A percentile compares a stretch with the other conserved stretches of the same genome.
Conservation (phyloP, 345 rosid genomes). For the Bruguiera parviflora region DNA sequence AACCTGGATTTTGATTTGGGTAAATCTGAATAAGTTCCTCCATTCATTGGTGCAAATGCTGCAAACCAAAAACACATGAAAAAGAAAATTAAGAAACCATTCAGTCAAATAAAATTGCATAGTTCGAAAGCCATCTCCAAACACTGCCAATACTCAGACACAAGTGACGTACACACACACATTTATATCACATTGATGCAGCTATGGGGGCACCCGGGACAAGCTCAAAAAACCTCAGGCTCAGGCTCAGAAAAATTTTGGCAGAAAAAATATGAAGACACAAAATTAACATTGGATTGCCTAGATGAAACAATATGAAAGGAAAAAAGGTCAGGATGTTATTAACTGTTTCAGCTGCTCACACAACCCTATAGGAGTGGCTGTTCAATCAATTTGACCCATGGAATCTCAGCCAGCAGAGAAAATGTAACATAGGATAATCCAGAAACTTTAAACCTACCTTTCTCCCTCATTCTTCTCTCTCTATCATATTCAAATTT, state of each 20-base stretch:
- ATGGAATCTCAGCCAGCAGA: not conserved
- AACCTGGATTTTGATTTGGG: slow-evolving; percentile 30
- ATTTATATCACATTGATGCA: too few species aligned
- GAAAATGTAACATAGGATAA: not conserved
- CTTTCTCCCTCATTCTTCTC: slow-evolving; percentile 76
- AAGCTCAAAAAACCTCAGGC: not conserved
- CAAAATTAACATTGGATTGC: not conserved
- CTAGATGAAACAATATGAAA: not conserved
- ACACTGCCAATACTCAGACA: too few species aligned
- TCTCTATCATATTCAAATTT: slow-evolving; percentile 86
- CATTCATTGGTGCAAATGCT: slow-evolving; percentile 85
- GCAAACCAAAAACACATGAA: slow-evolving; percentile 18
- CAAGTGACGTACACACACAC: too few species aligned
- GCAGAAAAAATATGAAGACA: not conserved
- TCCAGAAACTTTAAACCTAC: slow-evolving; percentile 26
- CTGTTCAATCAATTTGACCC: not conserved
- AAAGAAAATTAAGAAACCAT: slow-evolving; percentile 9
- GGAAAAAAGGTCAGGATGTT: not conserved
- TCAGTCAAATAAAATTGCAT: not conserved
- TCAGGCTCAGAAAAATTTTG: not conserved
- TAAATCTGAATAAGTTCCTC: slow-evolving; percentile 26
- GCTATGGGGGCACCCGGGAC: too few species aligned
- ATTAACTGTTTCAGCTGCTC: not conserved
- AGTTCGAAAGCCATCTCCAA: too few species aligned
- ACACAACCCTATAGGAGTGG: not conserved